Evolutionary conservation across 208 protist genomes (phyloP).

Genomic region (Leishmania major): DNA sequence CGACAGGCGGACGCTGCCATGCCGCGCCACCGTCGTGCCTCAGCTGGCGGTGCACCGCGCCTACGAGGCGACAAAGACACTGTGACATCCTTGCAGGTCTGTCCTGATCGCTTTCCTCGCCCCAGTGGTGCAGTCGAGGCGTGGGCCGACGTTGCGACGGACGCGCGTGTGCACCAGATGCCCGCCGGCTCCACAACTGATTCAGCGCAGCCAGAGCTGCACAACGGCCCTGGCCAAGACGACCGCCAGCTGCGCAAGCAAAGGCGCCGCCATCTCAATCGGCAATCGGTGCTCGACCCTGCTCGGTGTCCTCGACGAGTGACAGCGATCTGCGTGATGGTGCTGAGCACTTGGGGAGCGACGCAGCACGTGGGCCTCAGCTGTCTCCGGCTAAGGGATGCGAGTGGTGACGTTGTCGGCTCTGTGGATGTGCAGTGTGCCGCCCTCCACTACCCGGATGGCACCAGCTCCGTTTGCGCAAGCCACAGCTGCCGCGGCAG

Average conservation of each 20-base stretch:
- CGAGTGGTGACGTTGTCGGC: conserved; percentile 38
- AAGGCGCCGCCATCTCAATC: background rate
- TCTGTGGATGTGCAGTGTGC: conserved; percentile 25
- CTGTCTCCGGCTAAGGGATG: conserved; percentile 66
- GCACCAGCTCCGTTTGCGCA: conserved; percentile 3
- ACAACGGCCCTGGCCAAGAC: background rate
- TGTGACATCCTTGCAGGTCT: background rate
- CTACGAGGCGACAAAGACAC: background rate
- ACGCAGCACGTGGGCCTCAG: conserved; percentile 52
- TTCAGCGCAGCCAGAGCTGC: background rate
- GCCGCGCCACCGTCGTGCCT: background rate
- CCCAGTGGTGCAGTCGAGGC: background rate
- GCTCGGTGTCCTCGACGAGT: conserved; percentile 39
- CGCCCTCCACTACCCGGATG: conserved; percentile 52
- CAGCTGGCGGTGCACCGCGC: background rate
- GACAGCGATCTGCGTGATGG: conserved; percentile 50
- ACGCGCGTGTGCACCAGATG: background rate
- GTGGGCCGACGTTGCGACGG: background rate
- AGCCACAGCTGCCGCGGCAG: background rate
- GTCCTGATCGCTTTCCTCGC: background rate
- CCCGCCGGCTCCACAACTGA: background rate
- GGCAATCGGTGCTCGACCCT: conserved; percentile 10
- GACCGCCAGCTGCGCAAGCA: background rate
- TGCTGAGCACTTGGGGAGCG: conserved; percentile 79
- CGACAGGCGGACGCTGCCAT: background rate